Evolutionary conservation across 768 basidiomycete species (phyloP).

Genomic region (Suillus clintonianus): DNA sequence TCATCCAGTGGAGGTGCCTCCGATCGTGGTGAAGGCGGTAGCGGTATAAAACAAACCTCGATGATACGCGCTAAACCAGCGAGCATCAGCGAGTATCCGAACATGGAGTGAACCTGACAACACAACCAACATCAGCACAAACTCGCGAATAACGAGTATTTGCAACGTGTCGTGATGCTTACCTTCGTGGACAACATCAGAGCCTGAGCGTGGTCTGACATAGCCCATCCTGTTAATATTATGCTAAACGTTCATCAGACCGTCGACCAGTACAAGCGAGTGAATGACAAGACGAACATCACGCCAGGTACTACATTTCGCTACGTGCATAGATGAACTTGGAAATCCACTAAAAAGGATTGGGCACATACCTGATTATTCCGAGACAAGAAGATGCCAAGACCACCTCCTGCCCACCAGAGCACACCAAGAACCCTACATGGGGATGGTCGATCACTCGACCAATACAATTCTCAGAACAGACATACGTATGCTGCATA

Average conservation of each 20-base stretch:
- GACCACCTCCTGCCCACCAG: conserved; percentile 89
- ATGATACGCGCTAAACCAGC: conserved; percentile 80
- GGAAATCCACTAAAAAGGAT: not conserved
- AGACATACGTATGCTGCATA: conserved; percentile 87
- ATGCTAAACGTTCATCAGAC: conserved; percentile 48
- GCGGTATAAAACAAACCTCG: conserved; percentile 79
- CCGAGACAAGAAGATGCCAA: conserved; percentile 81
- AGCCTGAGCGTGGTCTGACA: conserved; percentile 87
- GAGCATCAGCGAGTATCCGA: conserved; percentile 83
- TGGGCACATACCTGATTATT: conserved; percentile 62
- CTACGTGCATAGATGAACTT: conserved; percentile 30
- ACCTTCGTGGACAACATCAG: conserved; percentile 85
- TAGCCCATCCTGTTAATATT: conserved; percentile 91
- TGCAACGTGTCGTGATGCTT: not conserved
- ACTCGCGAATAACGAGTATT: not conserved
- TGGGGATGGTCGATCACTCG: conserved; percentile 3
- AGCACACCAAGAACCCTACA: conserved; percentile 53
- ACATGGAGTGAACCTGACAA: conserved; percentile 73
- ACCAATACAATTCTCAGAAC: not conserved
- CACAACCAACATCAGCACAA: not conserved
- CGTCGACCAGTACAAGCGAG: not conserved
- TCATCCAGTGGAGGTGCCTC: conserved; percentile 35
- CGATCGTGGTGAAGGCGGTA: conserved; percentile 31
- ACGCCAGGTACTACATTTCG: conserved; percentile 80
- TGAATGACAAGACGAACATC: conserved; percentile 53